Percentiles rank a stretch among this genome's conserved stretches.
Evolutionary conservation across 2,329 filamentous ascomycete species (phyloP).

Genomic region (Ilyonectria robusta): DNA sequence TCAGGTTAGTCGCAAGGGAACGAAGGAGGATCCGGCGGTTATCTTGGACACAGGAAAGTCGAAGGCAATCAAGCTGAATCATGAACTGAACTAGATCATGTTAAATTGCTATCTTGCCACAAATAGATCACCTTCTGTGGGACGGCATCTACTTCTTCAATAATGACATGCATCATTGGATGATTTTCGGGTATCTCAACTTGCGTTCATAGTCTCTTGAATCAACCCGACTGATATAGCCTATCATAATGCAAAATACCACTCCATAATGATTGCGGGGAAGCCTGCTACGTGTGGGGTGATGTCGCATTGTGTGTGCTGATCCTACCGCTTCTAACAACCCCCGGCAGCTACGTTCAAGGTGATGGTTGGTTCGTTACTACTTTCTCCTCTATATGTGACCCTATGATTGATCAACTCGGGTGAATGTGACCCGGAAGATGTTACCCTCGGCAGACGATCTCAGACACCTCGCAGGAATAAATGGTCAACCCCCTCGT

Average conservation of each 20-base stretch:
- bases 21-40: slow-evolving; percentile 59
- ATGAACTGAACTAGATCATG: slow-evolving; percentile 53
- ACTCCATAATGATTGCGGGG: neutral
- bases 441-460: neutral
- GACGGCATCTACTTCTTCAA: no score
- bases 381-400: neutral
- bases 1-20: slow-evolving; percentile 56
- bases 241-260: no score
- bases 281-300: neutral
- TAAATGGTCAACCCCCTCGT: neutral
- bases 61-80: slow-evolving; percentile 58
- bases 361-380: neutral
- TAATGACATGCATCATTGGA: no score
- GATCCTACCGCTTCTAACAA: neutral
- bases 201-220: no score
- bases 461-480: neutral
- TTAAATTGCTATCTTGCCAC: no score
- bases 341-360: neutral
- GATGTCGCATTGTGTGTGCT: neutral
- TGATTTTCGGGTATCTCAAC: no score
- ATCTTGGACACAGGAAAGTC: slow-evolving; percentile 59
- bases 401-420: neutral
- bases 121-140: no score
- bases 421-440: slow-evolving; percentile 1
- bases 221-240: no score